Conservation (phyloP, 176 grass and related monocot genomes). For the Guadua angustifolia region DNA sequence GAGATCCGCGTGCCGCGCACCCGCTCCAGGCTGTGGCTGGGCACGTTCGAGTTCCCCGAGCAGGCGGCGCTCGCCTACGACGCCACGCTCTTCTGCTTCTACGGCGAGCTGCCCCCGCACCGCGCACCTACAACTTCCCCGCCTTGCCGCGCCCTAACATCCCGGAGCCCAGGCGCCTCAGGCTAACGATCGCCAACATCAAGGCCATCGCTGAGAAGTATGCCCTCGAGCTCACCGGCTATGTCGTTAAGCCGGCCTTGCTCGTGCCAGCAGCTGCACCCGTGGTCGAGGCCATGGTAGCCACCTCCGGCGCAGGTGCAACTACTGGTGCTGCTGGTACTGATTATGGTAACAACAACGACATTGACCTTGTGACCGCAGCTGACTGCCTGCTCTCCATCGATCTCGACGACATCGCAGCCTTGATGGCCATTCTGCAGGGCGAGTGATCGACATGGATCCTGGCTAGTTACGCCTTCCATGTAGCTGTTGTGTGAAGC, state of each 20-base stretch:
- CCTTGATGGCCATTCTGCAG: not conserved
- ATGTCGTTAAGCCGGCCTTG: not conserved
- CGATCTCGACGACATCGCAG: not conserved
- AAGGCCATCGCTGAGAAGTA: conserved; percentile 43
- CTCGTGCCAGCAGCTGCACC: not conserved
- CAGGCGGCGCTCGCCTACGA: conserved; percentile 53
- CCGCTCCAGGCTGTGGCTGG: conserved; percentile 40
- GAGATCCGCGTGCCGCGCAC: conserved; percentile 50
- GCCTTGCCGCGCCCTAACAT: conserved; percentile 18
- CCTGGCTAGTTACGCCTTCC: not conserved
- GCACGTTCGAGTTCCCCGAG: conserved; percentile 12
- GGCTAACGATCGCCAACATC: conserved; percentile 17
- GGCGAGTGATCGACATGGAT: not conserved
- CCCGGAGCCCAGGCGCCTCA: not conserved
- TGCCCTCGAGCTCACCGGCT: not conserved
- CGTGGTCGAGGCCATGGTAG: not conserved
- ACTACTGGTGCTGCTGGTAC: not conserved
- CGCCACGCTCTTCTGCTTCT: conserved; percentile 47
- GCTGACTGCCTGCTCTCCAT: not conserved
- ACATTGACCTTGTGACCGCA: not conserved
- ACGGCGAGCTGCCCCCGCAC: not conserved
- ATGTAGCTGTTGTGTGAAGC: not conserved
- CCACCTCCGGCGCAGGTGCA: not conserved
- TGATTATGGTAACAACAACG: not conserved
- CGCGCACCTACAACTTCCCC: conserved; percentile 46